phyloP scores from a whole-genome alignment of 2,329 filamentous ascomycete genomes.

The Taxawa tesnikishii region DNA sequence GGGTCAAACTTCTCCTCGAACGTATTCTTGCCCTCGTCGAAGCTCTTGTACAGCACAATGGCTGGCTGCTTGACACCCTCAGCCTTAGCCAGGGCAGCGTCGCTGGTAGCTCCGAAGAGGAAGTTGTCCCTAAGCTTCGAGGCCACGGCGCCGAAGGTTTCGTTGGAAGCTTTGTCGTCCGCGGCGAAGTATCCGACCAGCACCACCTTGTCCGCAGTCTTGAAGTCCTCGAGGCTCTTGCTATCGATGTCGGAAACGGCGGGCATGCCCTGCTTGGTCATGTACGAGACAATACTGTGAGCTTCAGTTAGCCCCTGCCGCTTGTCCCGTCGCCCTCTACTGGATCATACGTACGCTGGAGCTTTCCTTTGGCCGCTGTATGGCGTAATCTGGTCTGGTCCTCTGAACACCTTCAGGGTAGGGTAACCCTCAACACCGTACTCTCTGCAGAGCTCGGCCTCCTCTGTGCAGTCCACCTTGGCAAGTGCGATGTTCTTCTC shows the following conservation, averaged over 20 bases:
- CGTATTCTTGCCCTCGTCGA: conserved; percentile 87
- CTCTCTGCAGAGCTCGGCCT: conserved; percentile 79
- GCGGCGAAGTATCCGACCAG: conserved; percentile 76
- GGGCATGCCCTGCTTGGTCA: conserved; percentile 95
- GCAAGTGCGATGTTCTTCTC: conserved; percentile 76
- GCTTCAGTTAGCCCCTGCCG: background rate
- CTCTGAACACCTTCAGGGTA: conserved; percentile 97
- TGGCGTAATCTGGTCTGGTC: conserved; percentile 63
- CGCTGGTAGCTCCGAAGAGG: conserved; percentile 81
- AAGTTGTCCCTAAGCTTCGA: conserved; percentile 72
- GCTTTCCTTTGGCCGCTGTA: conserved; percentile 89
- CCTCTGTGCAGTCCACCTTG: conserved; percentile 92
- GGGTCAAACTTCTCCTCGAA: conserved; percentile 73
- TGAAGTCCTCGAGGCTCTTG: conserved; percentile 87
- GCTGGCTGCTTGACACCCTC: conserved; percentile 81
- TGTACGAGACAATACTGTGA: conserved; percentile 61
- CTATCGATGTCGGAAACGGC: conserved; percentile 74
- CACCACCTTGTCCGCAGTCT: conserved; percentile 94
- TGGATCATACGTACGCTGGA: conserved; percentile 36
- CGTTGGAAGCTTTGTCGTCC: conserved; percentile 72
- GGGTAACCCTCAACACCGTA: conserved; percentile 96
- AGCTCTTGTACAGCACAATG: conserved; percentile 91
- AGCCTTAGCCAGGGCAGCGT: conserved; percentile 72
- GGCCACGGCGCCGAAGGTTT: conserved; percentile 69
- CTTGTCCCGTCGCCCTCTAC: background rate